A percentile compares a stretch with the other conserved stretches of the same genome.
These are phyloP conservation scores for Alternaria ventricosa DNA, from an alignment of 2,329 filamentous ascomycete genomes.

Conservation along the genomic window DNA sequence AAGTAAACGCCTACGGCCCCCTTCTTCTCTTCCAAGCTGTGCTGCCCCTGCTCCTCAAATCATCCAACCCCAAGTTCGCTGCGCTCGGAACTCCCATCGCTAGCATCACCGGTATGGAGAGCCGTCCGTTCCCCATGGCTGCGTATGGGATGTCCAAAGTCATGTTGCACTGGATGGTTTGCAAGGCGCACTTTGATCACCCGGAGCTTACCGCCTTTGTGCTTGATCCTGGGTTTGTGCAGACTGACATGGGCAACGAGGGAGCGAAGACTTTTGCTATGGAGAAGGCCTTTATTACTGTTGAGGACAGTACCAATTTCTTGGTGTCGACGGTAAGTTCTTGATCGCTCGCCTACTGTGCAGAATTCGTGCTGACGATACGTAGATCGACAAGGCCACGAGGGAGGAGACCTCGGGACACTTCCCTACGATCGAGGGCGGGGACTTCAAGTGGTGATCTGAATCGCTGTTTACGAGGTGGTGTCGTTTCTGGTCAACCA, in stretches of 20 bases:
- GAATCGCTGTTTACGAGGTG: not conserved
- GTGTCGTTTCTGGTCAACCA: fast-evolving
- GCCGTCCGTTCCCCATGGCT: not conserved
- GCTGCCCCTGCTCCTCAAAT: not conserved
- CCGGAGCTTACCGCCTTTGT: not conserved
- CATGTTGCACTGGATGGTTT: not conserved
- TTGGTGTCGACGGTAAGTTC: not conserved
- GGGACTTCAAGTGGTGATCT: not conserved
- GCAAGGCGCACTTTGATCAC: not conserved
- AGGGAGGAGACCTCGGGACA: not conserved
- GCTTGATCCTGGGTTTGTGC: not conserved
- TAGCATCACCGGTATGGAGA: not conserved
- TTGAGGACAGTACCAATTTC: not conserved
- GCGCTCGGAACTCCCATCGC: not conserved
- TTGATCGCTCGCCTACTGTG: not conserved
- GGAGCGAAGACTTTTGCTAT: not conserved
- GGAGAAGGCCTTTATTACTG: not conserved
- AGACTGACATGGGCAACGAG: not conserved
- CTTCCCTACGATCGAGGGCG: not conserved
- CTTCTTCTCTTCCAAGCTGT: not conserved
- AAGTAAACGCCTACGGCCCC: not conserved
- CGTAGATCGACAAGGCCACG: not conserved
- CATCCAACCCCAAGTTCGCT: not conserved
- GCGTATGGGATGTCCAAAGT: not conserved
- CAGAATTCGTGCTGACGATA: not conserved